Percentiles rank a stretch among this genome's conserved stretches.
These are phyloP conservation scores for Eucalyptus coolabah DNA, from an alignment of 345 rosid genomes.

Conservation along the genomic window DNA sequence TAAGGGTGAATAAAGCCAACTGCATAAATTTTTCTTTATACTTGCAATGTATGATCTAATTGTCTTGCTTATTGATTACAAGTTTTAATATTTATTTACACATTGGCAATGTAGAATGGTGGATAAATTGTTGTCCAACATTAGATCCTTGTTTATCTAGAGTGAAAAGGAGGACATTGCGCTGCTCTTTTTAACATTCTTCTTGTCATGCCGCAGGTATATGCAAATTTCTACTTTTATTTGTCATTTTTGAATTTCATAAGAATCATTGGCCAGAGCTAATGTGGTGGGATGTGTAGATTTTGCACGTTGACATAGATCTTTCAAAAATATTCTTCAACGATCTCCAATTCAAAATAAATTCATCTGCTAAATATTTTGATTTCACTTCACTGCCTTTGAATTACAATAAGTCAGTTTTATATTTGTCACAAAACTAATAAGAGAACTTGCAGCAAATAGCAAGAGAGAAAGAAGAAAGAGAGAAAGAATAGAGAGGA, in stretches of 20 bases:
- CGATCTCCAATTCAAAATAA: not conserved
- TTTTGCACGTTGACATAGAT: not conserved
- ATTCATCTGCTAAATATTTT: not conserved
- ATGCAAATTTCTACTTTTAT: not conserved
- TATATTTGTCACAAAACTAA: too few species aligned
- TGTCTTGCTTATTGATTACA: too few species aligned
- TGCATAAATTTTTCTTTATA: too few species aligned
- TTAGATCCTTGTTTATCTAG: not conserved
- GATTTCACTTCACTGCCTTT: not conserved
- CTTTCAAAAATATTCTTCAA: not conserved
- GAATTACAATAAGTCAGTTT: not conserved
- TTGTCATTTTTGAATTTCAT: not conserved
- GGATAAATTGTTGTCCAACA: not conserved
- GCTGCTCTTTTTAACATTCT: not conserved
- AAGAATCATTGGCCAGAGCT: not conserved
- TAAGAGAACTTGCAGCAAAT: too few species aligned
- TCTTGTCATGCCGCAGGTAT: not conserved
- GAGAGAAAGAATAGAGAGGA: too few species aligned
- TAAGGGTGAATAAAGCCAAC: too few species aligned
- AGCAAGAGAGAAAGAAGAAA: too few species aligned
- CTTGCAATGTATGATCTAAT: too few species aligned
- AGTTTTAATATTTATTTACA: not conserved
- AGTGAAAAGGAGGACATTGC: not conserved
- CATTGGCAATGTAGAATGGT: not conserved
- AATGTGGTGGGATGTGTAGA: not conserved